A percentile compares a stretch with the other conserved stretches of the same genome.
These are phyloP conservation scores for Suhomyces faveliae DNA, from an alignment of 805 yeast genomes.

Conservation along the genomic window DNA sequence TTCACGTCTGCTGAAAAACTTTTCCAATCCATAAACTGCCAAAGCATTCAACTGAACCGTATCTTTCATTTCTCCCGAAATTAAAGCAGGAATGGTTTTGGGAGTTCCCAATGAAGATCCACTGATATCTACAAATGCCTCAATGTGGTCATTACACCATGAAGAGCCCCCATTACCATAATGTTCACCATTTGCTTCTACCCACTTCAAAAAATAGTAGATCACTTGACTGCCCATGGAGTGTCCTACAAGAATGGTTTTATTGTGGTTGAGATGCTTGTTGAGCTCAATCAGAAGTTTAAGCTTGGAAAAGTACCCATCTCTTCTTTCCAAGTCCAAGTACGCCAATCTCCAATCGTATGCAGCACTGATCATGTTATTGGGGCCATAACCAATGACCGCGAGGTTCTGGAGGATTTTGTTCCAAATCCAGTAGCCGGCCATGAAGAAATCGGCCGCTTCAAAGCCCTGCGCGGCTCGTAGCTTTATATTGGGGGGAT, in stretches of 20 bases:
- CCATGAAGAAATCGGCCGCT: constrained; percentile 92
- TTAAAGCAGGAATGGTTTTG: constrained; percentile 82
- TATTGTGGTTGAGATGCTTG: constrained; percentile 53
- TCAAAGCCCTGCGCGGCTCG: constrained; percentile 96
- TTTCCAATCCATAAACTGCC: constrained; percentile 92
- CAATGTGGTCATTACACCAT: constrained; percentile 88
- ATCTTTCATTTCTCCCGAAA: constrained; percentile 98
- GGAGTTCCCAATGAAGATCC: constrained; percentile 95
- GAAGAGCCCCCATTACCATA: constrained; percentile 88
- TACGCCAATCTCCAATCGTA: constrained; percentile 97
- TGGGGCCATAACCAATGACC: constrained; percentile 90
- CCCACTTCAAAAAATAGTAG: constrained; percentile 93
- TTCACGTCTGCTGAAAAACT: constrained; percentile 86
- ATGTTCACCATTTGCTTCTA: constrained; percentile 74
- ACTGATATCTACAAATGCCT: constrained; percentile 78
- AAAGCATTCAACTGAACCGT: constrained; percentile 90
- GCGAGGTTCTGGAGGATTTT: constrained; percentile 92
- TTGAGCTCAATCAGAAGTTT: constrained; percentile 70
- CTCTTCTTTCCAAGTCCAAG: constrained; percentile 83
- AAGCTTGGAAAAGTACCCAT: constrained; percentile 76
- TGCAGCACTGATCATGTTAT: constrained; percentile 85
- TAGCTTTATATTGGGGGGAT: constrained; percentile 77
- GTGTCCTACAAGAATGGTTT: constrained; percentile 80
- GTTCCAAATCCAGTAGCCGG: constrained; percentile 99
- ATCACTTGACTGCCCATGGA: constrained; percentile 96